Conservation (phyloP, 495 filamentous ascomycete species). For the Neurospora sp. region DNA sequence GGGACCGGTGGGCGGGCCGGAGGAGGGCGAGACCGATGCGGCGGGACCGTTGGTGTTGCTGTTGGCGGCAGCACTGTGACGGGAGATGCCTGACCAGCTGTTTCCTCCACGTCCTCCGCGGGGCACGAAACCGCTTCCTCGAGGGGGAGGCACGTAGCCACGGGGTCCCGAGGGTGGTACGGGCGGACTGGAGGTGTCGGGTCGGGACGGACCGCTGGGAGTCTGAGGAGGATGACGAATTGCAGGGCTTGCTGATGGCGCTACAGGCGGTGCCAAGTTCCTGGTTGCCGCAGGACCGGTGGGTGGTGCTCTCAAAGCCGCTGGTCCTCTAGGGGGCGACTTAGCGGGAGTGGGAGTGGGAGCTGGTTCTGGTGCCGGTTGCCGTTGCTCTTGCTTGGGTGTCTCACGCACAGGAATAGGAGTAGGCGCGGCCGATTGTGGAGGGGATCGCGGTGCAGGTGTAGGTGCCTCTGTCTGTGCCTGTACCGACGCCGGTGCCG, state of each 20-base stretch:
- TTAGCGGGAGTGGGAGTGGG: constrained; percentile 12
- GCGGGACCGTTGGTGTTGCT: background rate
- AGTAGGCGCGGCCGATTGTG: constrained; percentile 10
- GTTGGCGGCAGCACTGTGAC: constrained; percentile 14
- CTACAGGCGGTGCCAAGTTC: constrained; percentile 22
- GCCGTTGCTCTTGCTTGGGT: constrained; percentile 14
- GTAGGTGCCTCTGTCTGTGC: constrained; percentile 7
- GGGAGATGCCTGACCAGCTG: constrained; percentile 24
- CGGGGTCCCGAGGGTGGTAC: constrained; percentile 37
- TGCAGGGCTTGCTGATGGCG: constrained; percentile 20
- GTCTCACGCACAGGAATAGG: constrained; percentile 16
- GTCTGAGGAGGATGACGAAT: constrained; percentile 21
- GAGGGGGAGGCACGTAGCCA: constrained; percentile 30
- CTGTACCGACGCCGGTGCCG: background rate
- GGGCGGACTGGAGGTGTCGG: constrained; percentile 26
- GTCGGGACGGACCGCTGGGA: constrained; percentile 21
- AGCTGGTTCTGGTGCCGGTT: constrained; percentile 13
- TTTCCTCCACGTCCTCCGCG: constrained; percentile 29
- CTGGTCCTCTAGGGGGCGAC: constrained; percentile 39
- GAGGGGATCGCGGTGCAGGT: constrained; percentile 11
- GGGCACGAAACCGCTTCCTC: constrained; percentile 23
- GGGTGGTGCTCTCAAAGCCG: constrained; percentile 35
- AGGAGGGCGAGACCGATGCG: constrained; percentile 4
- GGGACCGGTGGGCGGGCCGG: constrained; percentile 35
- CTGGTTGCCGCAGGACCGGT: constrained; percentile 35